These are phyloP conservation scores for Leccinum rimulosum DNA, from an alignment of 768 basidiomycete species.

Conservation along the genomic window DNA sequence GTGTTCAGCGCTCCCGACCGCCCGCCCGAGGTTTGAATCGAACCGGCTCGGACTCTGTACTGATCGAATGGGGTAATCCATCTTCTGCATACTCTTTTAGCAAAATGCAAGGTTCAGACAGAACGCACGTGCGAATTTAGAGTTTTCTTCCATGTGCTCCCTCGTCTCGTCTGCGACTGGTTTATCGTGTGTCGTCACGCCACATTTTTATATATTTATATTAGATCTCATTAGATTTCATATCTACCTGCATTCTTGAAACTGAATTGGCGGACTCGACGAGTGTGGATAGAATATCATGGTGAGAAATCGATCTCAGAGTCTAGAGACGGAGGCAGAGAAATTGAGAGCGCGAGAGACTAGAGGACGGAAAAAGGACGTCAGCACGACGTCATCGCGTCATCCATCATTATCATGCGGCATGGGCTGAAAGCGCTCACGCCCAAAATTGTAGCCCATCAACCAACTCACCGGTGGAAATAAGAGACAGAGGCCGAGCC, in stretches of 20 bases:
- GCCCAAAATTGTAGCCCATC: not conserved
- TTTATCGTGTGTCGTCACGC: not conserved
- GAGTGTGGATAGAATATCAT: not conserved
- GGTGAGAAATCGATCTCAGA: not conserved
- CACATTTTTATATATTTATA: not conserved
- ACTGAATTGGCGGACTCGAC: not conserved
- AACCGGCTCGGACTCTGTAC: not conserved
- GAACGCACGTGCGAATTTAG: not conserved
- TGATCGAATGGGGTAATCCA: not conserved
- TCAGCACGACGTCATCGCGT: not conserved
- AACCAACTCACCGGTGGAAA: not conserved
- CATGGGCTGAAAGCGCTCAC: not conserved
- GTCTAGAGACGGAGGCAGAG: not conserved
- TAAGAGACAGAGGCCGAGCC: not conserved
- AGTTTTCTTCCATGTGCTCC: not conserved
- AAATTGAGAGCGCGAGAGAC: not conserved
- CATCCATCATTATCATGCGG: not conserved
- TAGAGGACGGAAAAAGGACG: not conserved
- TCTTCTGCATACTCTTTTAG: not conserved
- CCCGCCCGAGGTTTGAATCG: not conserved
- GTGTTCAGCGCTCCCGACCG: no score
- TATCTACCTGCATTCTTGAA: not conserved
- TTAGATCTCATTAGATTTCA: not conserved
- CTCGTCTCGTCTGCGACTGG: not conserved
- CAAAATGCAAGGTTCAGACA: not conserved